Base-by-base conservation (phyloP, 1,139 yeast species). In the Taphrina populina region DNA sequence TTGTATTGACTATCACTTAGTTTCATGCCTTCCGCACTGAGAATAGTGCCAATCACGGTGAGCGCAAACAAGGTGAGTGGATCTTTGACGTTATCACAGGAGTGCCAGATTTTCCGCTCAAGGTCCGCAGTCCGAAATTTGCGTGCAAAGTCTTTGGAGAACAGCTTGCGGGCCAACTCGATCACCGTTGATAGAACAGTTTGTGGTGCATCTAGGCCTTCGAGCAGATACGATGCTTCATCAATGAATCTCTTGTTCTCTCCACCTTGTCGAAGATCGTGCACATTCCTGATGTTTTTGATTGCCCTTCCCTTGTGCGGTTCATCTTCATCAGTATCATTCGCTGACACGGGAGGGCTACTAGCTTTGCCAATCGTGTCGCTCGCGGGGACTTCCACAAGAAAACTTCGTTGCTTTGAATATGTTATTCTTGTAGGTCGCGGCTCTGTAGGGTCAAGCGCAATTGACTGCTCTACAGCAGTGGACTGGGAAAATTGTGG, bases 261-360 rank as follows among this genome's bases (percentile, higher is more conserved):
- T 1, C 76, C 76, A 41, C 69, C 69, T 15, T 70, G 70, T n/a
- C 72, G 64, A n/a, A 73, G 63, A 21, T 70, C 72, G 19, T 69
- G 66, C 30, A 66, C 61, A 19, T 64, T 64, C 36, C 62, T 62
- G 26, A 64, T 43, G 26, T 17, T 21, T 8, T 26, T 21, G 4
- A 30, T n/a, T 5, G 43, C 8, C 21, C 15, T 34, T 24, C 24
- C 32, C 5, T 4, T n/a, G 10, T 36, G 44, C n/a, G 29, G 6
- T 17, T 36, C 36, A 29, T 26, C 41, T 15, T 27, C 20, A 19
- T 47, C 53, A 27, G 53, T 40, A 10, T 40, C 34, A 40, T 23
- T 40, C 6, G 45, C n/a, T 15, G 45, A 13, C 19, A 19, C 21
- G 7, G 45, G 34, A 2, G 27, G 13, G 13, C 13, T 8, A 3